Evolutionary conservation across 2,329 filamentous ascomycete species (phyloP).

Genomic region (Fusarium decemcellulare): DNA sequence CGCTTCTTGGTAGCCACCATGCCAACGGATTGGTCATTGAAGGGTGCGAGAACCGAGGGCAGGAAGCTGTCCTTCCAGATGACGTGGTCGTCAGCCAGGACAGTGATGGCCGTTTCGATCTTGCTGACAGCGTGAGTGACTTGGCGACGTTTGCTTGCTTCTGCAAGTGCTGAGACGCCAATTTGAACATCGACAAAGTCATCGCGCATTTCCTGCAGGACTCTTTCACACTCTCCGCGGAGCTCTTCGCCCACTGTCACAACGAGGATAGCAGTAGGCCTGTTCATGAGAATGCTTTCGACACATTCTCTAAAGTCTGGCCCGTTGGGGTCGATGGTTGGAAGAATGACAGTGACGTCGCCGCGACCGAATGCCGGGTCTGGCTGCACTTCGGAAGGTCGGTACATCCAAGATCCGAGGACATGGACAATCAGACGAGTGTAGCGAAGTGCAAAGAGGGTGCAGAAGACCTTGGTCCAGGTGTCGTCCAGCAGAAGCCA

Average conservation of each 20-base stretch:
- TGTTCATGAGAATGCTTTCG: conserved; percentile 55
- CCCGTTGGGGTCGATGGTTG: conserved; percentile 62
- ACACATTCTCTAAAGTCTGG: conserved; percentile 59
- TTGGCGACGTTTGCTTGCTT: conserved; percentile 65
- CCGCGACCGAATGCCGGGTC: conserved; percentile 50
- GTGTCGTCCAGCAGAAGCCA: conserved; percentile 34
- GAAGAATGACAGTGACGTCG: conserved; percentile 67
- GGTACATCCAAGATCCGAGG: conserved; percentile 57
- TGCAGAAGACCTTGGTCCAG: conserved; percentile 39
- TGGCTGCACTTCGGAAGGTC: conserved; percentile 45
- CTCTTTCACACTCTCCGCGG: conserved; percentile 22
- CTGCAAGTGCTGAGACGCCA: conserved; percentile 47
- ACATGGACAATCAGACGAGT: conserved; percentile 60
- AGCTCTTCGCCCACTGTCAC: conserved; percentile 59
- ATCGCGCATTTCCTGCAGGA: conserved; percentile 15
- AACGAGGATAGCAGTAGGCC: conserved; percentile 57
- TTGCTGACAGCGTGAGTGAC: conserved; percentile 56
- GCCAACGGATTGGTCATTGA: conserved; percentile 62
- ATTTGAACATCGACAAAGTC: conserved; percentile 41
- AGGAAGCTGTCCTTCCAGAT: conserved; percentile 64
- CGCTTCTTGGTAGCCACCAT: conserved; percentile 71
- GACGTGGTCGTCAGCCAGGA: conserved; percentile 68
- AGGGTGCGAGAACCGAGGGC: conserved; percentile 57
- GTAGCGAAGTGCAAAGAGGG: conserved; percentile 58
- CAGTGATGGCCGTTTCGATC: conserved; percentile 57